phyloP scores from a whole-genome alignment of 2,329 filamentous ascomycete species.

The Neonectria coccinea region DNA sequence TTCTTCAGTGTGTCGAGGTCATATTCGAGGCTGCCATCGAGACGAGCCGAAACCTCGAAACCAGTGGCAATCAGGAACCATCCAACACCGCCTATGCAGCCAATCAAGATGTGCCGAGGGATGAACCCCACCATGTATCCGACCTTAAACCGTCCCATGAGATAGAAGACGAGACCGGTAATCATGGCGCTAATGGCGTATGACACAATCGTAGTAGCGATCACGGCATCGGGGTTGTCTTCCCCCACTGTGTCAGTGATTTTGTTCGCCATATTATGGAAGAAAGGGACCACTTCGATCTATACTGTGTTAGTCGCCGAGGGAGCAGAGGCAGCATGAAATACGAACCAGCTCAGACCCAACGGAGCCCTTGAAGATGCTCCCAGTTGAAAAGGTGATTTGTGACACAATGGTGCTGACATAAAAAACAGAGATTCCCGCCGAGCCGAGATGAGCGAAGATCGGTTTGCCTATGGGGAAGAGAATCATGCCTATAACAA shows the following conservation, averaged over 20 bases:
- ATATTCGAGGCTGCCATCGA: slow-evolving; percentile 88
- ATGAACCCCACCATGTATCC: slow-evolving; percentile 98
- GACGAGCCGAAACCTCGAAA: slow-evolving; percentile 89
- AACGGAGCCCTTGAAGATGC: slow-evolving; percentile 89
- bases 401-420: slow-evolving; percentile 97
- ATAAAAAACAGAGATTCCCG: slow-evolving; percentile 98
- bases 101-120: slow-evolving; percentile 93
- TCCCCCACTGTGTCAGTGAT: slow-evolving; percentile 84
- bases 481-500: slow-evolving; percentile 80
- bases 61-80: slow-evolving; percentile 94
- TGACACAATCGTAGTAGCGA: slow-evolving; percentile 92
- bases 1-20: slow-evolving; percentile 80
- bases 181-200: slow-evolving; percentile 92
- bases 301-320: slow-evolving; percentile 46
- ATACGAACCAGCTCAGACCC: slow-evolving; percentile 86
- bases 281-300: slow-evolving; percentile 98
- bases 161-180: slow-evolving; percentile 90
- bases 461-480: slow-evolving; percentile 91
- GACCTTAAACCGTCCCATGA: slow-evolving; percentile 87
- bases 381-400: slow-evolving; percentile 86
- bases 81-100: slow-evolving; percentile 96
- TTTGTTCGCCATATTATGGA: slow-evolving; percentile 96
- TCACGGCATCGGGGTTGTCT: slow-evolving; percentile 84
- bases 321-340: background rate
- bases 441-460: slow-evolving; percentile 87